Base-by-base conservation (phyloP, 495 filamentous ascomycete genomes). In the Xylaria telfairii region DNA sequence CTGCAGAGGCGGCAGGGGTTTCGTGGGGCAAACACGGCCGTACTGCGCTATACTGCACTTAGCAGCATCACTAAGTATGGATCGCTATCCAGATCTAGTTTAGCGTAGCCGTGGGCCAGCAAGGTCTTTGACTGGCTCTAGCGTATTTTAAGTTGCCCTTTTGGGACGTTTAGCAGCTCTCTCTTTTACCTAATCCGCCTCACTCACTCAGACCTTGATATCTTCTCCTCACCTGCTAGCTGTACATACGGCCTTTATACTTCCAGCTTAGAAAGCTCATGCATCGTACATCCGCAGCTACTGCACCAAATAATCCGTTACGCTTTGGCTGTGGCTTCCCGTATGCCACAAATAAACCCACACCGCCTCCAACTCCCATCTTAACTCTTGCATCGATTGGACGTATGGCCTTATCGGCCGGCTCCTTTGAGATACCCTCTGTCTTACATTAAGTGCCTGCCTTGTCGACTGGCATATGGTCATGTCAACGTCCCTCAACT, bases 1-100 rank as follows among this genome's bases (percentile, higher is more conserved):
- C 51, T 54, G n/a, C 53, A 56, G 15, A 57, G 9, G 53, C 32
- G 32, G 53, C 56, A 59, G 56, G 56, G 56, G 56, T n/a, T 59
- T 6, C 56, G 51, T 54, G 51, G 51, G 51, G 51, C 51, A 54
- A 54, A 30, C 49, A 15, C 3, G 1, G 21, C 24, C 24, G 49
- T 53, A n/a, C 51, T 54, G 24, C 46, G 46, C n/a, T 49, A 24
- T 7, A 24, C n/a, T 5, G 51, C 12, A 30, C 12, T 30, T 30
- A 59, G 30, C 30, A 37, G 24, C 54, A 37, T n/a, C 34, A n/a
- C 19, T 34, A 17, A 34, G 54, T n/a, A n/a, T n/a, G 54, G 19
- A 30, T n/a, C n/a, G 4, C 6, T 24, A 15, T 56, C 32, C 53
- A 19, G 53, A 56, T 56, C 32, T 28, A 26, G 53, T 13, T 32